Evolutionary conservation across 2,329 filamentous ascomycete genomes (phyloP).

Genomic region (Neocatenulostroma microsporum): DNA sequence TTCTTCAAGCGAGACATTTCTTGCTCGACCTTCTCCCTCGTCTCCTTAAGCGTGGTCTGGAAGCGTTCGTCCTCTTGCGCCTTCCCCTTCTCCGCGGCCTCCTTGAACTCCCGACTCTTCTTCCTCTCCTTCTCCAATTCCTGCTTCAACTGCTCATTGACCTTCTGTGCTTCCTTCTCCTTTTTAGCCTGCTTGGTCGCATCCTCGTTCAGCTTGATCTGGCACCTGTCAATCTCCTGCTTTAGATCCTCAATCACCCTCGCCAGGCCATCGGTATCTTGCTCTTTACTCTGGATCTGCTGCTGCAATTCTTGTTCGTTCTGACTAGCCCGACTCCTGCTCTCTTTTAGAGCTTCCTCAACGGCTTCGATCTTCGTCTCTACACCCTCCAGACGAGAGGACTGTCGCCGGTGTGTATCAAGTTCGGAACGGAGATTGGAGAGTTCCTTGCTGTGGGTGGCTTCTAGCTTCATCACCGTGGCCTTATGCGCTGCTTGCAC

Average conservation of each 20-base stretch:
- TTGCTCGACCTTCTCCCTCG: slow-evolving; percentile 6
- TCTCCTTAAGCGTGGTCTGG: neutral
- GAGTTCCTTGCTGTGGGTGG: slow-evolving; percentile 18
- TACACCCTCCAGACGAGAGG: slow-evolving; percentile 21
- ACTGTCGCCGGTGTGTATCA: slow-evolving; percentile 19
- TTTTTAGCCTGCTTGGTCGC: slow-evolving; percentile 24
- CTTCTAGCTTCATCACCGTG: no score
- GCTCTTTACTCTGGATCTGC: slow-evolving; percentile 23
- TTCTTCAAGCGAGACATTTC: slow-evolving; percentile 6
- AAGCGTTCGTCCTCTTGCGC: slow-evolving; percentile 1
- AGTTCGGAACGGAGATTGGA: slow-evolving; percentile 19
- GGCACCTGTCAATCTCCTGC: slow-evolving; percentile 29
- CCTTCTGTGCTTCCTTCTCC: slow-evolving; percentile 18
- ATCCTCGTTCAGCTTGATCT: slow-evolving; percentile 27
- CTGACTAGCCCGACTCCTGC: slow-evolving; percentile 20
- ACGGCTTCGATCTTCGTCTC: slow-evolving; percentile 27
- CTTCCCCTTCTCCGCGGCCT: slow-evolving; percentile 8
- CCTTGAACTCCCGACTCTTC: slow-evolving; percentile 9
- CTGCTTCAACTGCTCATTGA: slow-evolving; percentile 16
- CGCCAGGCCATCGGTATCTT: slow-evolving; percentile 24
- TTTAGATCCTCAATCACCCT: slow-evolving; percentile 26
- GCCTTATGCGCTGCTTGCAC: slow-evolving; percentile 15
- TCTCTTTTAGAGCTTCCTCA: slow-evolving; percentile 23
- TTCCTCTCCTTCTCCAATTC: slow-evolving; percentile 19
- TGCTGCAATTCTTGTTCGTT: slow-evolving; percentile 26